phyloP scores from a whole-genome alignment of 345 rosid genomes.

The Gynandropsis gynandra region DNA sequence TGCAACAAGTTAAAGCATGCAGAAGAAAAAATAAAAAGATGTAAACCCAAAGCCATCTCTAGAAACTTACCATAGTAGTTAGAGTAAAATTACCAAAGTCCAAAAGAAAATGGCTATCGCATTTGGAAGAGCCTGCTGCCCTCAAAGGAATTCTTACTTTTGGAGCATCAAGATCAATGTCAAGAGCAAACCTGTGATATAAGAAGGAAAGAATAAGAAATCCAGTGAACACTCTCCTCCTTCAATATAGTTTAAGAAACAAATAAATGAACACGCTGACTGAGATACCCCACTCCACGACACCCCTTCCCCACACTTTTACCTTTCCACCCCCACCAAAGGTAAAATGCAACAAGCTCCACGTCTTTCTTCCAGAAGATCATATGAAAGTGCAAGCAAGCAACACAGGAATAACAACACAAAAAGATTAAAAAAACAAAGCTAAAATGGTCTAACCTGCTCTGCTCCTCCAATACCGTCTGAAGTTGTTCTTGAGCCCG shows the following conservation, averaged over 20 bases:
- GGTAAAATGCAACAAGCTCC: too few relatives aligned
- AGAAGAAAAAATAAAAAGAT: slow-evolving; percentile 18
- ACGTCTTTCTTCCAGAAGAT: too few relatives aligned
- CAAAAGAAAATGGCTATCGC: slow-evolving; percentile 76
- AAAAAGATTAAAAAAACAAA: slow-evolving; percentile 6
- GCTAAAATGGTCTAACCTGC: slow-evolving; percentile 53
- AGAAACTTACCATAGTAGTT: slow-evolving; percentile 62
- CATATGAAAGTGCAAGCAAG: not conserved
- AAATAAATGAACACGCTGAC: too few relatives aligned
- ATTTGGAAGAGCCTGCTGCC: slow-evolving; percentile 49
- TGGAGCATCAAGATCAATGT: slow-evolving; percentile 98
- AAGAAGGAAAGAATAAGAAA: slow-evolving; percentile 21
- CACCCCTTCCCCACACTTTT: too few relatives aligned
- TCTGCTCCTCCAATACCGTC: slow-evolving; percentile 83
- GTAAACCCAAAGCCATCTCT: slow-evolving; percentile 18
- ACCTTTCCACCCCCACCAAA: too few relatives aligned
- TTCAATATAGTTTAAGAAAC: slow-evolving; percentile 4
- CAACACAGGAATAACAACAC: not conserved
- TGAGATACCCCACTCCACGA: too few relatives aligned
- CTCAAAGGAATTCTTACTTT: slow-evolving; percentile 87
- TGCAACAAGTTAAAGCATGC: slow-evolving; percentile 21
- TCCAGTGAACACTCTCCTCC: slow-evolving; percentile 9
- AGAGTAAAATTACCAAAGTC: slow-evolving; percentile 95
- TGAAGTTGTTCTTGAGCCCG: slow-evolving; percentile 97
- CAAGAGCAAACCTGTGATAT: slow-evolving; percentile 80